Evolutionary conservation across 1,284 basidiomycete species (phyloP), one percentile per base, ranked within the genome.

Genomic region (Earliella scabrosa): DNA sequence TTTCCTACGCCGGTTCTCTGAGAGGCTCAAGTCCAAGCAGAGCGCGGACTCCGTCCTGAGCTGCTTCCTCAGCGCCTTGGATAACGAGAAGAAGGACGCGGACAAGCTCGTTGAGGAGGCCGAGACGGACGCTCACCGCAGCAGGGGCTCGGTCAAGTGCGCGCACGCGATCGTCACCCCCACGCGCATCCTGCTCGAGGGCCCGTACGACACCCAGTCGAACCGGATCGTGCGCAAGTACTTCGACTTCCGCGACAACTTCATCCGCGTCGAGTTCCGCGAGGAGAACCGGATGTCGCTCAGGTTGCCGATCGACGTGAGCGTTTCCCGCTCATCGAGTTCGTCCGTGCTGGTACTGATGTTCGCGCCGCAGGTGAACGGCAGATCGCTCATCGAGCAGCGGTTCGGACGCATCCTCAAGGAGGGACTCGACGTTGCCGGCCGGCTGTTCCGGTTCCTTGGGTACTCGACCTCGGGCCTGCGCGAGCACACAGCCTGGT

Each of bases 241-340:
- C 61, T 67, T 70, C 54, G 80, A 80, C n/a, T 75, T 80, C 52
- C 77, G 85, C 50, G 78, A 87, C 21, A 71, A 83, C 63, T 93
- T 93, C 66, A 67, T 93, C 27, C 84, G 91, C 11, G 88, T 93
- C 20, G 83, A 90, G 59, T 92, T 93, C 64, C 80, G 84, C 9
- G 91, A 93, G 49, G 91, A 93, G 72, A 86, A 91, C 66, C 76
- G 80, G 29, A 73, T 87, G 27, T 75, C 81, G 43, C 87, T 87
- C 61, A 77, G 83, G 23, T 89, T 86, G 85, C 81, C 82, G 53
- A 75, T 80, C 8, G 81, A 82, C 50, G 82, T 68, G n/a, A 13
- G 58, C 43, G 11, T 3, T 24, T 21, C 20, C 11, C 45, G 6
- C 38, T 16, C 7, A 16, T 4, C 2, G 13, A 14, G 16, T 9